Base-by-base conservation (phyloP, 768 basidiomycete genomes). In the Chiua virens region DNA sequence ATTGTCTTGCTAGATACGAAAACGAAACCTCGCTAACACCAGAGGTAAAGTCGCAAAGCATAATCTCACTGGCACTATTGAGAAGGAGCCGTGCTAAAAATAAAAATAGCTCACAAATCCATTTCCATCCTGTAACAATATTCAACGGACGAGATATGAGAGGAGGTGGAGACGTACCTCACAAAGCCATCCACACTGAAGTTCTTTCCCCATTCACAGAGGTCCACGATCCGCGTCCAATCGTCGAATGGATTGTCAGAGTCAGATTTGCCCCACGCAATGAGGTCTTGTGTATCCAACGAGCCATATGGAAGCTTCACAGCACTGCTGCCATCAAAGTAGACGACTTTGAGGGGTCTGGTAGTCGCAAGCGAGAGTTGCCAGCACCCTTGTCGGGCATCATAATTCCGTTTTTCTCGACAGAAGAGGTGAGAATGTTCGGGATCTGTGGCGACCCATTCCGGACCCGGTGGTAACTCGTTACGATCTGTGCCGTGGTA, bases 251-350 rank as follows among this genome's bases (percentile, higher is more conserved):
- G 11, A 13, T 36, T 1, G 18, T 18, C 35, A 23, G 45, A 2
- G 17, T 17, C 9, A 3, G 18, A 25, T 27, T 45, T 15, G 3
- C 45, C 45, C 45, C 76, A 81, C n/a, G 56, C 48, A 6, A 80
- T 15, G 14, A 80, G 60, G 49, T 80, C 79, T 49, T 81, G 80
- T 11, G 65, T 71, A 45, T 80, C 76, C 68, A 80, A 53, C 6
- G 74, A 47, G 0, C 79, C 79, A 62, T 51, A 77, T 78, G 1
- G 70, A 6, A 44, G 10, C 4, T 36, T 45, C 3, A 15, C 74
- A 0, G 74, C 79, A 45, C 79, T 78, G 37, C 66, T 77, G 0
- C 79, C 79, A 44, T 82, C 80, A 34, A 81, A 81, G 52, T 81
- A 80, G 9, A 81, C 46, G 3, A 81, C 60, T 30, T 74, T 75